phyloP scores from a whole-genome alignment of 1,284 basidiomycete species.

The Boletellus deceptivus region DNA sequence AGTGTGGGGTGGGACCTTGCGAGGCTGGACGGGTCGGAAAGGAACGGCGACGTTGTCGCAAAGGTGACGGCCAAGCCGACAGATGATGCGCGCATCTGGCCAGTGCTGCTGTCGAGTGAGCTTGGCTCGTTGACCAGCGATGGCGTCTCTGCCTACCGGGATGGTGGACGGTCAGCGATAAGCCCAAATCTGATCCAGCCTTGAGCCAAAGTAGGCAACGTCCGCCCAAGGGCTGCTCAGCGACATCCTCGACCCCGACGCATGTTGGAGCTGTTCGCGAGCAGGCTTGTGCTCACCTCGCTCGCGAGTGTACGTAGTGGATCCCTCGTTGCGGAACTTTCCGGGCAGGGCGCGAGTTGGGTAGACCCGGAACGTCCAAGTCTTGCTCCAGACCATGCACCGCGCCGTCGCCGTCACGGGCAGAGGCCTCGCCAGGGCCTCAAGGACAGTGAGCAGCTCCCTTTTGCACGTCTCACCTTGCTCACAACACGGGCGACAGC shows the following conservation, averaged over 20 bases:
- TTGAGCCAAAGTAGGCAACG: too few species aligned
- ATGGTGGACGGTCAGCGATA: too few species aligned
- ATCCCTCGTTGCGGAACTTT: neutral
- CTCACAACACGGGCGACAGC: constrained; percentile 36
- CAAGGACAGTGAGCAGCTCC: constrained; percentile 42
- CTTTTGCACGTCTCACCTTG: neutral
- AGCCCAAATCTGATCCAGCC: too few species aligned
- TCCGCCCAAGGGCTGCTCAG: too few species aligned
- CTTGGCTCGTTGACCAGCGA: too few species aligned
- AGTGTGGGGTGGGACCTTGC: constrained; percentile 16
- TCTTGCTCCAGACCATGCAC: constrained; percentile 44
- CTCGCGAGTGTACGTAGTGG: too few species aligned
- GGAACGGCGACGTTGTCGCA: constrained; percentile 20
- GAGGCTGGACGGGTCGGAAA: constrained; percentile 22
- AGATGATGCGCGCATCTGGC: neutral
- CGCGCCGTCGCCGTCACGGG: constrained; percentile 53
- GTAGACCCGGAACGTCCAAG: neutral
- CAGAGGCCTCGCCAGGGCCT: constrained; percentile 45
- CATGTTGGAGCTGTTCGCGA: too few species aligned
- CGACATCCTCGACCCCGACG: too few species aligned
- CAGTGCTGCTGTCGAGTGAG: too few species aligned
- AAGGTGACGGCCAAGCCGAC: constrained; percentile 27
- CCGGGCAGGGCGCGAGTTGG: neutral
- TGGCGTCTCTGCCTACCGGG: too few species aligned
- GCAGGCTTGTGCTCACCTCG: too few species aligned